Evolutionary conservation across 257 asterid species (phyloP).

Genomic region (Haberlea rhodopensis): DNA sequence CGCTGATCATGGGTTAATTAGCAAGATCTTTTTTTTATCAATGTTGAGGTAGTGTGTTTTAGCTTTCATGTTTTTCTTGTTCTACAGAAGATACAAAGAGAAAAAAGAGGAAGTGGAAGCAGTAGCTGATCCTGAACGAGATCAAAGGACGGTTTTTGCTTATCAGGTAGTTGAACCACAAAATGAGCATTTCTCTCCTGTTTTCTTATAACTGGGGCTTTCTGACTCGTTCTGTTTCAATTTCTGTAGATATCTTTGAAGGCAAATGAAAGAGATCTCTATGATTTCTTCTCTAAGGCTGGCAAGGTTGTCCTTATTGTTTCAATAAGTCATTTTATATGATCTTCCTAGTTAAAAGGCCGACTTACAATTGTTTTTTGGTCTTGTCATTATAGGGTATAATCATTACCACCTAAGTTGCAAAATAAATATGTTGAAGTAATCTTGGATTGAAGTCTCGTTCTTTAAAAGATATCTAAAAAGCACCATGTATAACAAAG

Average conservation of each 20-base stretch:
- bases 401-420: slow-evolving; percentile 1
- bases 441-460: not conserved
- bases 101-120: slow-evolving; percentile 60
- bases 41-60: slow-evolving; percentile 9
- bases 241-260: slow-evolving; percentile 51
- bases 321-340: slow-evolving; percentile 13
- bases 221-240: slow-evolving; percentile 27
- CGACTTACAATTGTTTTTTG: slow-evolving; percentile 12
- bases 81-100: slow-evolving; percentile 56
- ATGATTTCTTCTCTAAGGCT: slow-evolving; percentile 65
- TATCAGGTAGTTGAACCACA: slow-evolving; percentile 55
- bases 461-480: not conserved
- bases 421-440: not conserved
- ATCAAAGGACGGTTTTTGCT: slow-evolving; percentile 74
- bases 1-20: slow-evolving; percentile 35
- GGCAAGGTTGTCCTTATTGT: slow-evolving; percentile 54
- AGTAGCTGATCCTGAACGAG: slow-evolving; percentile 66
- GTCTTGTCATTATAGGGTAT: slow-evolving; percentile 12
- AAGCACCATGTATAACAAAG: not conserved
- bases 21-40: slow-evolving; percentile 22
- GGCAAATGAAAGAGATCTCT: slow-evolving; percentile 69
- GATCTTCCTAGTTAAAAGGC: slow-evolving; percentile 9
- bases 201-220: slow-evolving; percentile 25
- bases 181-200: slow-evolving; percentile 15
- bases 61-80: slow-evolving; percentile 20